Conservation (phyloP, 1,139 yeast genomes). For the Dujonia santamariae region DNA sequence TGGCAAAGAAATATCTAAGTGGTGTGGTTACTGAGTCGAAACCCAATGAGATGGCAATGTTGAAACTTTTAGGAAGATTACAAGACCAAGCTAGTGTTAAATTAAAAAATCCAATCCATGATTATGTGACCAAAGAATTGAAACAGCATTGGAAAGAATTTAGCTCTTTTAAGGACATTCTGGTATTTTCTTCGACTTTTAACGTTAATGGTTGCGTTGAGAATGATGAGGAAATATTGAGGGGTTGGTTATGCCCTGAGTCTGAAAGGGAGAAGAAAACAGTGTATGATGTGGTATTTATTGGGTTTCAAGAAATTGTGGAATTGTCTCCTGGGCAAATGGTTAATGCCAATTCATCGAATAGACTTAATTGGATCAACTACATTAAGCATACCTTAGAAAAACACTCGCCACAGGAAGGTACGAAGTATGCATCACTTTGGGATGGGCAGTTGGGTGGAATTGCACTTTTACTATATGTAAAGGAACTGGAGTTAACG, state of each 20-base stretch:
- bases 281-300: conserved; percentile 64
- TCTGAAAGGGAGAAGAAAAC: conserved; percentile 10
- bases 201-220: conserved; percentile 60
- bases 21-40: conserved; percentile 37
- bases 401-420: conserved; percentile 19
- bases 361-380: conserved; percentile 76
- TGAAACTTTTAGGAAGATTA: conserved; percentile 48
- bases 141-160: conserved; percentile 47
- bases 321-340: conserved; percentile 90
- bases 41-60: conserved; percentile 43
- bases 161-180: conserved; percentile 48
- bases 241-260: conserved; percentile 56
- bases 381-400: conserved; percentile 60
- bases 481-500: conserved; percentile 47
- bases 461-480: conserved; percentile 72
- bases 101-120: conserved; percentile 72
- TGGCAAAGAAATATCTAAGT: conserved; percentile 45
- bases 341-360: conserved; percentile 73
- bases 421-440: conserved; percentile 59
- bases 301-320: conserved; percentile 91
- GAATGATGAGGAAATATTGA: conserved; percentile 48
- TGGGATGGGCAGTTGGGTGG: conserved; percentile 95
- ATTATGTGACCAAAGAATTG: conserved; percentile 56
- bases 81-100: conserved; percentile 45
- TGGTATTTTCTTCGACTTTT: conserved; percentile 63